These are phyloP conservation scores for Wickerhamiella brachini DNA, from an alignment of 805 yeast genomes.

Conservation along the genomic window DNA sequence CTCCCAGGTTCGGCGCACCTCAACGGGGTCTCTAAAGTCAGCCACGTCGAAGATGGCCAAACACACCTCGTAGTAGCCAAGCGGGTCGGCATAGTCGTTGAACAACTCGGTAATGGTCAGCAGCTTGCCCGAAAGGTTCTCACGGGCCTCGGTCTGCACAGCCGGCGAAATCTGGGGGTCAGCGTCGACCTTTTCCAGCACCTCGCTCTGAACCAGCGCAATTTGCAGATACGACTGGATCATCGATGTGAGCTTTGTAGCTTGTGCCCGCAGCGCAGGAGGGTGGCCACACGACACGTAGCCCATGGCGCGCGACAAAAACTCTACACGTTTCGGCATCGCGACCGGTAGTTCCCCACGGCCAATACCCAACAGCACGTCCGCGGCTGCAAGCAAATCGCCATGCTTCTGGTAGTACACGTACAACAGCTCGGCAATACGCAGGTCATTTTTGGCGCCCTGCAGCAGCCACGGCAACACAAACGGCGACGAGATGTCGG, in stretches of 20 bases:
- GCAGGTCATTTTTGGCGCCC: constrained; percentile 38
- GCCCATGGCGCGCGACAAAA: constrained; percentile 81
- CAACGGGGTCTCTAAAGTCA: constrained; percentile 74
- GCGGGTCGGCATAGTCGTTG: constrained; percentile 75
- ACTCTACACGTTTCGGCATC: constrained; percentile 69
- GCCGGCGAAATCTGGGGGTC: constrained; percentile 22
- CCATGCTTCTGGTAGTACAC: constrained; percentile 74
- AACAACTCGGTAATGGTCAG: constrained; percentile 63
- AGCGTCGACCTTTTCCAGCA: constrained; percentile 31
- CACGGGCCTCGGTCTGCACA: constrained; percentile 36
- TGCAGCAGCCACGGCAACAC: constrained; percentile 58
- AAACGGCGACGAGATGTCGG: constrained; percentile 71
- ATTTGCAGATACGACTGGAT: constrained; percentile 76
- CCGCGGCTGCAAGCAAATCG: constrained; percentile 71
- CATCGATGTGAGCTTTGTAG: constrained; percentile 52
- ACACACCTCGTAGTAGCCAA: constrained; percentile 76
- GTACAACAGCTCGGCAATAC: constrained; percentile 77
- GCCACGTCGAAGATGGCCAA: constrained; percentile 66
- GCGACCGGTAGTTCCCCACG: constrained; percentile 53
- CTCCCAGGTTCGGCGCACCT: constrained; percentile 70
- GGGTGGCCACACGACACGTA: constrained; percentile 78
- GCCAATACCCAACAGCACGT: constrained; percentile 58
- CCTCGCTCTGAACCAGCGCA: constrained; percentile 69
- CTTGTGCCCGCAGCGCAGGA: constrained; percentile 59
- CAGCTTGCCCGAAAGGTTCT: constrained; percentile 48